A percentile compares a stretch with the other conserved stretches of the same genome.
These are phyloP conservation scores for Rubia balearica DNA, from an alignment of 305 asterid species.

Conservation along the genomic window DNA sequence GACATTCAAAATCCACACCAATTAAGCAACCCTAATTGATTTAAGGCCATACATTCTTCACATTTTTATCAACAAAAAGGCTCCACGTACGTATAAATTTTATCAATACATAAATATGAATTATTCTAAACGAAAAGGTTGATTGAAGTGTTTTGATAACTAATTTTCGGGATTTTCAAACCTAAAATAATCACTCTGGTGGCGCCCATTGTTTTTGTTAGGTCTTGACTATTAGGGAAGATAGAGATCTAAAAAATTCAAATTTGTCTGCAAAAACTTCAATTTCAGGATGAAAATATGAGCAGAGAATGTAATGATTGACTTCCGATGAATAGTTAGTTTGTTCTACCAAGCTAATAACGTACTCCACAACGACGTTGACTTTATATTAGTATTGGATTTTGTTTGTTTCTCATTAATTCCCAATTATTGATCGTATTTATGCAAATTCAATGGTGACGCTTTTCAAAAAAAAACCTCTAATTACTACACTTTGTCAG, in stretches of 20 bases:
- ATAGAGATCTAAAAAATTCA: background rate
- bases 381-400: conserved; percentile 1
- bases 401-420: background rate
- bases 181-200: background rate
- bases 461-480: background rate
- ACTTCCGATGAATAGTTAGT: background rate
- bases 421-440: too few species aligned
- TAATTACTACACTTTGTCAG: too few species aligned
- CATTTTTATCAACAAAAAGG: too few species aligned
- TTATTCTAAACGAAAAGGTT: too few species aligned
- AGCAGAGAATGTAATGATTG: background rate
- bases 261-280: conserved; percentile 12
- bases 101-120: too few species aligned
- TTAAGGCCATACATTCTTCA: too few species aligned
- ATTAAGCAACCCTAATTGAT: too few species aligned
- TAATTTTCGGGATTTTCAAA: background rate
- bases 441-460: conserved; percentile 1
- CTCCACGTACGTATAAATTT: too few species aligned
- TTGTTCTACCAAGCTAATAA: background rate
- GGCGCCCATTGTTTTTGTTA: background rate
- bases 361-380: background rate
- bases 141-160: background rate
- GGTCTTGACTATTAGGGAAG: background rate
- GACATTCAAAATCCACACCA: too few species aligned
- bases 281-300: background rate